Evolutionary conservation across 768 basidiomycete genomes (phyloP).

Genomic region (Russula lepida): DNA sequence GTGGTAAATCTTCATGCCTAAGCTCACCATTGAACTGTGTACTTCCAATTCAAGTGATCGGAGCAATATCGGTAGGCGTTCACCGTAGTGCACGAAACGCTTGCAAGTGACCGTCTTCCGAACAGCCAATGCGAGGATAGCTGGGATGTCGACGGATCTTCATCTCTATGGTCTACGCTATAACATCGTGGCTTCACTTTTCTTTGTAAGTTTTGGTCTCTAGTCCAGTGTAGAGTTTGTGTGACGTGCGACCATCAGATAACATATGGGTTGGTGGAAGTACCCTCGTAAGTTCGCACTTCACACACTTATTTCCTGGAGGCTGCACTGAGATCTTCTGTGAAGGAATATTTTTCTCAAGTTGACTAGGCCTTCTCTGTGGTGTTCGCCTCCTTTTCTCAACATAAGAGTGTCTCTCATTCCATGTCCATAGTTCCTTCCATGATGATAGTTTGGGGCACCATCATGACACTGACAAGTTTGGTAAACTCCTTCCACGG

Average conservation of each 20-base stretch:
- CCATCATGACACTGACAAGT: slow-evolving; percentile 34
- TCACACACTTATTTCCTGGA: background rate
- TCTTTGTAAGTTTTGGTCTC: slow-evolving; percentile 26
- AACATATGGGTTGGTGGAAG: slow-evolving; percentile 32
- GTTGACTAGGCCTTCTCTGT: slow-evolving; percentile 31
- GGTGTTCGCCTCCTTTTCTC: slow-evolving; percentile 25
- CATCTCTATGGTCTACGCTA: slow-evolving; percentile 30
- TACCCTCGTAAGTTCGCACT: slow-evolving; percentile 30
- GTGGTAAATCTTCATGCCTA: background rate
- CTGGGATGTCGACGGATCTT: slow-evolving; percentile 36
- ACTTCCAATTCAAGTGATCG: slow-evolving; percentile 14
- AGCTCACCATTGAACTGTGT: background rate
- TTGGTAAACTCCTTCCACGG: slow-evolving; percentile 30
- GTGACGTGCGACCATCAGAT: slow-evolving; percentile 21
- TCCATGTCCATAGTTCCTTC: slow-evolving; percentile 29
- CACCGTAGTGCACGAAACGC: background rate
- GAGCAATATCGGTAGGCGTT: slow-evolving; percentile 16
- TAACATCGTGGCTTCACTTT: slow-evolving; percentile 33
- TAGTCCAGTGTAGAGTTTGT: too few species aligned
- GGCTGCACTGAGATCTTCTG: background rate
- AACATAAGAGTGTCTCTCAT: background rate
- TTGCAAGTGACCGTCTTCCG: background rate
- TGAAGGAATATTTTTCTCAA: slow-evolving; percentile 33
- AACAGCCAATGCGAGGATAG: slow-evolving; percentile 29
- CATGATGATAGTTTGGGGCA: slow-evolving; percentile 35